Evolutionary conservation across 768 basidiomycete genomes (phyloP).

Genomic region (Pleurotus citrinopileatus): DNA sequence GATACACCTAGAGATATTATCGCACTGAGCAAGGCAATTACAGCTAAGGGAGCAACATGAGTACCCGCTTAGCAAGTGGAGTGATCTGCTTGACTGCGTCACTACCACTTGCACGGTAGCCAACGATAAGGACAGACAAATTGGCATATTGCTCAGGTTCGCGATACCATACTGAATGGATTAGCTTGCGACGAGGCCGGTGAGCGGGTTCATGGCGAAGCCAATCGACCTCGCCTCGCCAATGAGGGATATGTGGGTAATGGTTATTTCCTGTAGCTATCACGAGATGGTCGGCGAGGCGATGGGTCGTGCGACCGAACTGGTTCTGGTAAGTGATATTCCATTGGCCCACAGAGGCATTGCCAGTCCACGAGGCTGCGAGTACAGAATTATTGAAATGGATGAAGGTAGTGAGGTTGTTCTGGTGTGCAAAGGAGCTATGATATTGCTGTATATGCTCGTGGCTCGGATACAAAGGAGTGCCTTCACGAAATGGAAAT

Average conservation of each 20-base stretch:
- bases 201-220: slow-evolving; percentile 21
- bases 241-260: slow-evolving; percentile 42
- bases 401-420: slow-evolving; percentile 37
- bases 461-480: slow-evolving; percentile 48
- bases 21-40: neutral
- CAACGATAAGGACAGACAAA: slow-evolving; percentile 43
- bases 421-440: slow-evolving; percentile 33
- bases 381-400: slow-evolving; percentile 40
- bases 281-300: slow-evolving; percentile 50
- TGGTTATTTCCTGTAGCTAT: slow-evolving; percentile 58
- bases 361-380: slow-evolving; percentile 42
- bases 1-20: neutral
- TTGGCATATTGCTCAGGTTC: slow-evolving; percentile 39
- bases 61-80: slow-evolving; percentile 38
- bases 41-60: slow-evolving; percentile 2
- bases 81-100: slow-evolving; percentile 45
- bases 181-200: slow-evolving; percentile 31
- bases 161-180: slow-evolving; percentile 56
- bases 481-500: slow-evolving; percentile 48
- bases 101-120: slow-evolving; percentile 43
- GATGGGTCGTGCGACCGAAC: slow-evolving; percentile 18
- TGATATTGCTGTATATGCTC: slow-evolving; percentile 47
- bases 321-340: slow-evolving; percentile 31
- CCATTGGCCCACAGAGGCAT: slow-evolving; percentile 38
- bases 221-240: slow-evolving; percentile 50